Percentiles rank a stretch among this genome's conserved stretches.
These are phyloP conservation scores for Penicillium mononematosum DNA, from an alignment of 495 filamentous ascomycete species.

Conservation along the genomic window DNA sequence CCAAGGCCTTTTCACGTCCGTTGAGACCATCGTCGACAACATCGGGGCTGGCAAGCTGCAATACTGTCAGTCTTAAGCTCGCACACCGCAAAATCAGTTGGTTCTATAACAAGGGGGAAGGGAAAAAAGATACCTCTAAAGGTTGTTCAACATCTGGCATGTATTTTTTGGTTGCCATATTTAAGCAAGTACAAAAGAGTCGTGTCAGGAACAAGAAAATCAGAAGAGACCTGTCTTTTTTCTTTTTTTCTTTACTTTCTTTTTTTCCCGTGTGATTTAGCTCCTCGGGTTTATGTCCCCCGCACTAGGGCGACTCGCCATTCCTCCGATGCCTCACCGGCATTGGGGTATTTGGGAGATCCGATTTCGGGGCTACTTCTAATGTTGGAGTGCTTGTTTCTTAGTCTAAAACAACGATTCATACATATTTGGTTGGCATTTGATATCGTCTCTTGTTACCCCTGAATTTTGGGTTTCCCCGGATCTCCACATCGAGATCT, in stretches of 20 bases:
- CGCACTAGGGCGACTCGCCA: conserved; percentile 21
- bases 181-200: not conserved
- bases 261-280: conserved; percentile 13
- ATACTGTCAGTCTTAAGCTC: not conserved
- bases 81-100: not conserved
- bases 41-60: conserved; percentile 9
- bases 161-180: conserved; percentile 19
- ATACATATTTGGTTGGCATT: not conserved
- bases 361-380: not conserved
- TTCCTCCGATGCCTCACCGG: conserved; percentile 18
- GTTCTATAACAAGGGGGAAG: conserved; percentile 1
- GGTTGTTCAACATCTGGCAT: conserved; percentile 19
- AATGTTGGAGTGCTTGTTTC: not conserved
- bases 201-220: not conserved
- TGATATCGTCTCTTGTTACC: not conserved
- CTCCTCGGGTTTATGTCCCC: conserved; percentile 18
- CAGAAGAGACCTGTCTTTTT: not conserved
- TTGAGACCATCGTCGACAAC: conserved; percentile 11
- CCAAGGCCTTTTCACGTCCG: conserved; percentile 37
- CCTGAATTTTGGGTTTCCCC: conserved; percentile 10
- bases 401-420: not conserved
- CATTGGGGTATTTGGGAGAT: not conserved
- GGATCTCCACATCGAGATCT: conserved; percentile 6
- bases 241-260: conserved; percentile 4
- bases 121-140: conserved; percentile 11